Evolutionary conservation across 805 yeast species (phyloP), one percentile per base, ranked within the genome.

Genomic region (Kodamaea fukazawae): DNA sequence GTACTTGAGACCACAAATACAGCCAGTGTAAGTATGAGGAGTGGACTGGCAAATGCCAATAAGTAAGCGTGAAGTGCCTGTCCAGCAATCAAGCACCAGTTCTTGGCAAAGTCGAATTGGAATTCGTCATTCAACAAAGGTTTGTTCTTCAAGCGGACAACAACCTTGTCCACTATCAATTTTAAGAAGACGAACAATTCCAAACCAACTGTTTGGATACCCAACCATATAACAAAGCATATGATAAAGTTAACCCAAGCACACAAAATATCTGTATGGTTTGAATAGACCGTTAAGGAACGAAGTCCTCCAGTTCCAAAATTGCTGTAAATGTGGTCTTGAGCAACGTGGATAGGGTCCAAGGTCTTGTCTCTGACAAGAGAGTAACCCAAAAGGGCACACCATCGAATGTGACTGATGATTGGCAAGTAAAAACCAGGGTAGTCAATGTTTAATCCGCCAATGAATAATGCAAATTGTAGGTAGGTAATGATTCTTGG

Each of bases 371-470:
- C 44, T 7, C 40, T 39, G 7, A 61, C 23, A 3, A 62, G 25
- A 10, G 48, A 36, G 35, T 59, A 47, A 3, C 71, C 71, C 41
- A 79, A 55, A n/a, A 82, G 57, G 1, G 79, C 75, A 30, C 74
- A 61, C 87, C 87, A 81, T 12, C 76, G 57, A 13, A 76, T 50
- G 11, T 69, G 59, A 2, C 78, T 63, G 34, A 79, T 55, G 10
- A 76, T 54, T 0, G 83, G 83, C 44, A 73, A 83, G 43, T 71
- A 76, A 50, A 75, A 79, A 0, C 83, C 86, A 0, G 89, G 88
- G 48, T 76, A 82, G 17, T 65, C 60, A 13, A 82, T 53, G 46
- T 71, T 70, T 20, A 83, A 60, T 3, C 77, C 82, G 4, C 75
- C 76, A 48, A 75, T 65, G 52, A 80, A 76, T 31, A 78, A 69